Evolutionary conservation across 331 rosid genomes (phyloP).

Genomic region (Phaseolus coccineus): DNA sequence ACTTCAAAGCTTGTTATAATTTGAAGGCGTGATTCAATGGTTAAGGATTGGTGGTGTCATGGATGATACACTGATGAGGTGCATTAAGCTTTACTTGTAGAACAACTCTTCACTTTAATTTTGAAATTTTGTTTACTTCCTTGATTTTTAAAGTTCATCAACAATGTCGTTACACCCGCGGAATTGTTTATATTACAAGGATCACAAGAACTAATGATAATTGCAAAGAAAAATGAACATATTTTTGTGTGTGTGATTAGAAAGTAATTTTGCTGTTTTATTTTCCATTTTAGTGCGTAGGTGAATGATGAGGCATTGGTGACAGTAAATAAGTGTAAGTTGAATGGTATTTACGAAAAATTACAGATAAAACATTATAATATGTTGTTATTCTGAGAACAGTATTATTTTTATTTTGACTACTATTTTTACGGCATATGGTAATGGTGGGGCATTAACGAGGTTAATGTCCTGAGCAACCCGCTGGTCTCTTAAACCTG

Average conservation of each 20-base stretch:
- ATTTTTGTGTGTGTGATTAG: background rate
- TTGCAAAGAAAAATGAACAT: background rate
- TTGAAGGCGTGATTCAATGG: background rate
- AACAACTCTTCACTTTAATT: background rate
- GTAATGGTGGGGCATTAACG: conserved; percentile 51
- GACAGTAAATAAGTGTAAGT: background rate
- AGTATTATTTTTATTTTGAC: background rate
- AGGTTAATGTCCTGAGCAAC: conserved; percentile 40
- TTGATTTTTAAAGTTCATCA: background rate
- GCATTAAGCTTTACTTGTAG: background rate
- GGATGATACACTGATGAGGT: background rate
- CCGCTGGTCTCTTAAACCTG: background rate
- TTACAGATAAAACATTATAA: background rate
- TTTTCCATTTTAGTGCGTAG: no score
- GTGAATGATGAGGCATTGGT: background rate
- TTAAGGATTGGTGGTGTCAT: background rate
- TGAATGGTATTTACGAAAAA: background rate
- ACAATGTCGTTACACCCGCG: background rate
- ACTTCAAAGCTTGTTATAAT: background rate
- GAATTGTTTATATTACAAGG: no score
- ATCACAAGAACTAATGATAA: no score
- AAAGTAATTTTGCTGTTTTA: no score
- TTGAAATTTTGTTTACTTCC: background rate
- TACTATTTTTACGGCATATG: conserved; percentile 37
- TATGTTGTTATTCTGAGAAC: background rate